A percentile compares a stretch with the other conserved stretches of the same genome.
phyloP scores from a whole-genome alignment of 2,329 filamentous ascomycete species.

The Aspergillus sp. region DNA sequence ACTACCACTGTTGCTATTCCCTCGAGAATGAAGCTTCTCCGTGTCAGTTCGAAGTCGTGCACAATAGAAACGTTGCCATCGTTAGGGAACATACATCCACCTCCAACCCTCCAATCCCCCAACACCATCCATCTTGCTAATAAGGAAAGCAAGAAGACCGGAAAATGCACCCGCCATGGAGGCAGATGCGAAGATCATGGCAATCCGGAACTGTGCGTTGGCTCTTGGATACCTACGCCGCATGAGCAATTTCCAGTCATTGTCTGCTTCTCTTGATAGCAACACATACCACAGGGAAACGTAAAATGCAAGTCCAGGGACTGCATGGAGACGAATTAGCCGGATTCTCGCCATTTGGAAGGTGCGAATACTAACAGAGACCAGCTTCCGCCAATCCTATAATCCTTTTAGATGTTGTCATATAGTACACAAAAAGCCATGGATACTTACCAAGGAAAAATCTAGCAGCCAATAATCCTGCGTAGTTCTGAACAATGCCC shows the following conservation, averaged over 20 bases:
- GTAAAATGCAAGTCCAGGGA: no score
- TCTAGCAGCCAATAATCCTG: neutral
- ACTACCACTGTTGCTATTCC: neutral
- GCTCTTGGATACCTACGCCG: no score
- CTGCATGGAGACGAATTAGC: no score
- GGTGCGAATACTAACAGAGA: no score
- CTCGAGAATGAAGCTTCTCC: neutral
- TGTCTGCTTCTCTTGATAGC: neutral
- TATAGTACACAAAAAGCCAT: neutral
- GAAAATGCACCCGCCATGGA: neutral
- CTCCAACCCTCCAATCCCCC: neutral
- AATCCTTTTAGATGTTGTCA: no score
- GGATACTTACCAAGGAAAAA: neutral
- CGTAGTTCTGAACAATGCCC: neutral
- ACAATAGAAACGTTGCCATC: no score
- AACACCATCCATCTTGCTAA: neutral
- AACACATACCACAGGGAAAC: neutral
- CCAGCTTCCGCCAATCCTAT: no score
- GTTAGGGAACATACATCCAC: neutral
- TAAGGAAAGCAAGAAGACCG: neutral
- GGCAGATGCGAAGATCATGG: neutral
- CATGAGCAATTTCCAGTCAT: no score
- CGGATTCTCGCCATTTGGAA: no score
- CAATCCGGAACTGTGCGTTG: neutral
- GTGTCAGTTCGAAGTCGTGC: no score